These are phyloP conservation scores for Naganishia antarctica DNA, from an alignment of 768 basidiomycete species.

Conservation along the genomic window DNA sequence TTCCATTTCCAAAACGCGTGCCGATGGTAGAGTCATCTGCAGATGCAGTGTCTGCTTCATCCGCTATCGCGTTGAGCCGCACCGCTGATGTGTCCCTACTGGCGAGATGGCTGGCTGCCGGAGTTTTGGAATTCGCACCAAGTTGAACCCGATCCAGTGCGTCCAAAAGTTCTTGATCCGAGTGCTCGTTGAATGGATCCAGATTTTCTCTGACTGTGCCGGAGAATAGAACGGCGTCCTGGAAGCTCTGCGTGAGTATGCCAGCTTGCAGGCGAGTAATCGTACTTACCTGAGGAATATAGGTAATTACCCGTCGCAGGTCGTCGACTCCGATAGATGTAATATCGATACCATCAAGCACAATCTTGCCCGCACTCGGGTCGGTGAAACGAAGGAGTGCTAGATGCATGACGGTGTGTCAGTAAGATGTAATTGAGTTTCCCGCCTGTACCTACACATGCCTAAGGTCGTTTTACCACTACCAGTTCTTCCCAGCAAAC, in stretches of 20 bases:
- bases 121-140: constrained; percentile 47
- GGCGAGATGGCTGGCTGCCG: constrained; percentile 22
- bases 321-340: constrained; percentile 61
- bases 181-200: constrained; percentile 61
- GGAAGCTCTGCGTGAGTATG: not conserved
- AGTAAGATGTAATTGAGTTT: too few relatives aligned
- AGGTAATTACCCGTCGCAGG: constrained; percentile 46
- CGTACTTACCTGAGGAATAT: constrained; percentile 51
- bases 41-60: not conserved
- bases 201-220: constrained; percentile 57
- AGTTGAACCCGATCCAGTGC: constrained; percentile 77
- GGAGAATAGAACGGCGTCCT: constrained; percentile 58
- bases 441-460: constrained; percentile 11
- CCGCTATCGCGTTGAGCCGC: not conserved
- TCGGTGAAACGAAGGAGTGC: constrained; percentile 79
- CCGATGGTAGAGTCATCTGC: not conserved
- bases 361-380: constrained; percentile 66
- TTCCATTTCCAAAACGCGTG: constrained; percentile 17
- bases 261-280: constrained; percentile 5
- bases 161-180: constrained; percentile 72
- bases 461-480: constrained; percentile 26
- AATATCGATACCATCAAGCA: constrained; percentile 85
- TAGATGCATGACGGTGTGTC: too few relatives aligned
- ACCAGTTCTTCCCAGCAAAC: constrained; percentile 74
- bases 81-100: constrained; percentile 17